Base-by-base conservation (phyloP, 2,329 filamentous ascomycete genomes). In the Cordyceps farinosa region DNA sequence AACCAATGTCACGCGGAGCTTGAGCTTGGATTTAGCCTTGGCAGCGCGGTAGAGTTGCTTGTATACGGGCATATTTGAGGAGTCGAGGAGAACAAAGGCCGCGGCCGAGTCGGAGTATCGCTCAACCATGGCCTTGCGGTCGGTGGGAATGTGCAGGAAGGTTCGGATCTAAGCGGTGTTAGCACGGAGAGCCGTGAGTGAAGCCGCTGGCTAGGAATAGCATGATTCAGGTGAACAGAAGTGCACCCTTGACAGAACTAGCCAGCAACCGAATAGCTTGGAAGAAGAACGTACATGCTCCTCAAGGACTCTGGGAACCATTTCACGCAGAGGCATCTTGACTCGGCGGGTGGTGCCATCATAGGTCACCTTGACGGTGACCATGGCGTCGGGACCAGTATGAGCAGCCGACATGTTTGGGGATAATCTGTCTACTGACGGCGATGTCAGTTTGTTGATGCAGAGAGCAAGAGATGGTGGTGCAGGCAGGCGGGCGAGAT, bases 21-120 rank as follows among this genome's bases (percentile, higher is more conserved):
- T 93, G 69, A 99, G 88, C 87, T 98, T 99, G 68, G 93, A 87
- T 84, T 99, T 99, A 44, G 95, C 95, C 82, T 97, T 99, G 67
- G 95, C 95, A 68, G 95, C 95, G 71, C 95, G 90, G 75, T 95
- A 94, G 48, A 99, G 88, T 75, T 97, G 95, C 82, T 97, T 98
- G 83, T 97, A 99, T 71, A 96, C 91, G 52, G 90, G 83, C 9
- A 85, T 78, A 72, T 97, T 96, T 73, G 82, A 82, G 66, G 87
- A 81, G 75, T 97, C 90, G 65, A 99, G 88, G 51, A 85, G 82
- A 68, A 98, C 85, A 77, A 90, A 98, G 67, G 87, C 82, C 52
- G 84, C 89, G 67, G 92, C 91, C 67, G 92, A 97, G 78, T 99
- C 95, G 67, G 95, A 98, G 79, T 92, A 99, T 69, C 95, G 91